These are phyloP conservation scores for Diaporthe destruens DNA, from an alignment of 2,329 filamentous ascomycete species.

Conservation along the genomic window DNA sequence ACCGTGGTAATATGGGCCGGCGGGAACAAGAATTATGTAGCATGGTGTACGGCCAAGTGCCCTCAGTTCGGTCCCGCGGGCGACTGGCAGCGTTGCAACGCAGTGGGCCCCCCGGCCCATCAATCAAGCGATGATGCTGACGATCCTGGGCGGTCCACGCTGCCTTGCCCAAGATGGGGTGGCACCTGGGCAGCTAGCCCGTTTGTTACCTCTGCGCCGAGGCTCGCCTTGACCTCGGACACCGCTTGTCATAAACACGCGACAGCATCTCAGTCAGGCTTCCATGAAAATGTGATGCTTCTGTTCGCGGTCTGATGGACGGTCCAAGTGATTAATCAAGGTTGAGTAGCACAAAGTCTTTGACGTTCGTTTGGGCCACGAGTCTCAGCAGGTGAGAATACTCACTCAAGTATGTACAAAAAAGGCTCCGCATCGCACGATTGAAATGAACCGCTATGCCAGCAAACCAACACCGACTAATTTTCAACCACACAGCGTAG, in stretches of 20 bases:
- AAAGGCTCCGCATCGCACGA: background rate
- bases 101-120: slow-evolving; percentile 23
- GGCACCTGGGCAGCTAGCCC: slow-evolving; percentile 13
- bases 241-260: background rate
- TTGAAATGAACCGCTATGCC: slow-evolving; percentile 22
- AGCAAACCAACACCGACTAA: slow-evolving; percentile 5
- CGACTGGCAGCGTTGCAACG: slow-evolving; percentile 1
- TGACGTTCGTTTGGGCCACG: background rate
- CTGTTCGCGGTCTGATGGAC: too few relatives aligned
- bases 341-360: background rate
- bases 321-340: background rate
- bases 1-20: slow-evolving; percentile 1
- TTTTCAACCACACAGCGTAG: background rate
- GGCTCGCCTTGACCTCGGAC: background rate
- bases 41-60: slow-evolving; percentile 26
- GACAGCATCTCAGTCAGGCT: too few relatives aligned
- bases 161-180: slow-evolving; percentile 23
- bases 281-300: background rate
- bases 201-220: slow-evolving; percentile 7
- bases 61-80: slow-evolving; percentile 27
- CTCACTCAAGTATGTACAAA: background rate
- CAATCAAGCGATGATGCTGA: slow-evolving; percentile 35
- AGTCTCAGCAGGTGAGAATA: background rate
- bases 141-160: slow-evolving; percentile 3
- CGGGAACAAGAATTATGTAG: background rate